phyloP scores from a whole-genome alignment of 2,329 filamentous ascomycete species.

The Rhynchosporium secalis region DNA sequence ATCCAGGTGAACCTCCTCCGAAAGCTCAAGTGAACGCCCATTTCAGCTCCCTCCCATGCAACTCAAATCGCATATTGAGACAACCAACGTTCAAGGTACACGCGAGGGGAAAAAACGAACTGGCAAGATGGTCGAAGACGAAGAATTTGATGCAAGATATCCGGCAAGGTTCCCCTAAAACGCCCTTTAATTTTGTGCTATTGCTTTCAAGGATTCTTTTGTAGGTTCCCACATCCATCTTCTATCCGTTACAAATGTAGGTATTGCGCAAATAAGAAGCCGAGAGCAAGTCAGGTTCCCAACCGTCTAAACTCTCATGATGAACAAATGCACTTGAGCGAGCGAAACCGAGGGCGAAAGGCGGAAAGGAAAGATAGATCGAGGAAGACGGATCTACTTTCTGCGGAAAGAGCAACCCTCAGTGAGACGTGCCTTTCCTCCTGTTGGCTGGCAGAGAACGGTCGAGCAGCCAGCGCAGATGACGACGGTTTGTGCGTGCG shows the following conservation, averaged over 20 bases:
- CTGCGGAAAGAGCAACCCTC: conserved; percentile 99
- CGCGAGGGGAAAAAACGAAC: conserved; percentile 37
- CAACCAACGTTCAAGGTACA: conserved; percentile 22
- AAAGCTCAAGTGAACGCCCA: conserved; percentile 58
- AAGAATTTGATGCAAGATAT: conserved; percentile 71
- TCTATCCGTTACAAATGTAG: conserved; percentile 64
- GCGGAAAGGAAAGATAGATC: conserved; percentile 42
- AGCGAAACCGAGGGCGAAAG: conserved; percentile 34
- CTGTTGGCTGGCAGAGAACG: conserved; percentile 98
- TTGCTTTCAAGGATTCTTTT: conserved; percentile 52
- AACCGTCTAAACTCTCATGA: conserved; percentile 37
- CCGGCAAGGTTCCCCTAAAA: conserved; percentile 66
- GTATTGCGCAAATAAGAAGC: conserved; percentile 41
- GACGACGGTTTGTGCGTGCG: conserved; percentile 99
- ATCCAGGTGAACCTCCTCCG: conserved; percentile 38
- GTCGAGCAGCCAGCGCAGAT: conserved; percentile 99
- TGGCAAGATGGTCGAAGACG: conserved; percentile 41
- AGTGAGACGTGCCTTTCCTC: conserved; percentile 97
- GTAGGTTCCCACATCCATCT: conserved; percentile 55
- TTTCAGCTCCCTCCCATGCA: conserved; percentile 55
- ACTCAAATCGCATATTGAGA: conserved; percentile 40
- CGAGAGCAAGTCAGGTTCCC: conserved; percentile 25
- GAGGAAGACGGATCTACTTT: conserved; percentile 73
- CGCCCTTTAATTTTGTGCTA: conserved; percentile 50
- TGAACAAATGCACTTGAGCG: conserved; percentile 34